Percentiles rank a stretch among this genome's conserved stretches.
Conservation (phyloP, 495 filamentous ascomycete genomes). For the Podospora fimiseda region DNA sequence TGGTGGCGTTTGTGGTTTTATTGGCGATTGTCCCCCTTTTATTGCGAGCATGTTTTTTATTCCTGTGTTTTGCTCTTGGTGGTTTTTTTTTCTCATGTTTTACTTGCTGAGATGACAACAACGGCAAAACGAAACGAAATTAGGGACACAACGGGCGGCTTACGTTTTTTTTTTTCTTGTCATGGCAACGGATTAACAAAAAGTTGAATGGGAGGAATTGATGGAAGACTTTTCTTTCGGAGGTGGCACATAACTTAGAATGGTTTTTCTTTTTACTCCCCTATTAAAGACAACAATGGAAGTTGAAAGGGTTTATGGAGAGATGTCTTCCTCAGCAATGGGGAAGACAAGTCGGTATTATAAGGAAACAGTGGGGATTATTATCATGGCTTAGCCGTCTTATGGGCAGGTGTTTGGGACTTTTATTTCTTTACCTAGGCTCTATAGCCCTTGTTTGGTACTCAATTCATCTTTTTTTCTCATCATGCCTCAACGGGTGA, state of each 20-base stretch:
- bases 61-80: neutral
- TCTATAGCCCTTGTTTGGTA: too few relatives aligned
- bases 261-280: too few relatives aligned
- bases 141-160: too few relatives aligned
- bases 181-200: neutral
- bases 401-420: too few relatives aligned
- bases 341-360: neutral
- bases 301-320: neutral
- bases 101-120: slow-evolving; percentile 9
- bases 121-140: too few relatives aligned
- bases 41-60: neutral
- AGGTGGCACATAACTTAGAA: neutral
- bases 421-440: too few relatives aligned
- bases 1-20: neutral
- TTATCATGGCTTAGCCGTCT: neutral
- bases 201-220: neutral
- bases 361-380: too few relatives aligned
- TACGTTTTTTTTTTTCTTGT: neutral
- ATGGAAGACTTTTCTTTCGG: neutral
- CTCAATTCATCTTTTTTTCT: neutral
- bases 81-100: neutral
- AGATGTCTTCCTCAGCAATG: neutral
- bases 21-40: neutral
- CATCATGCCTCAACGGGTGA: too few relatives aligned
- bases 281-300: neutral